A percentile compares a stretch with the other conserved stretches of the same genome.
Conservation (phyloP, 164 flowering plant species). For the Cinnamomum chago region DNA sequence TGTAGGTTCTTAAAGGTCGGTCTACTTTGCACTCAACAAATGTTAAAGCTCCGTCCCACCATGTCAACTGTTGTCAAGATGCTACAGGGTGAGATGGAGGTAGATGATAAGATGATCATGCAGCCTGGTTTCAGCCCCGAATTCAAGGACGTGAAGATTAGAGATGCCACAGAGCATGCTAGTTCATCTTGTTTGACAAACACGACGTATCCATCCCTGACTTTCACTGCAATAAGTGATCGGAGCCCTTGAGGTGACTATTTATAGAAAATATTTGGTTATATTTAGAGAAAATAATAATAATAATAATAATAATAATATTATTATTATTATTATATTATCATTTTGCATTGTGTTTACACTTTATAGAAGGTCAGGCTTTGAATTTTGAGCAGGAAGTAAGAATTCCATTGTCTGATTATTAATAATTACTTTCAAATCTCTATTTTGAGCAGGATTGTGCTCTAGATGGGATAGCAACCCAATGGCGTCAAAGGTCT, state of each 20-base stretch:
- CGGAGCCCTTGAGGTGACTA: slow-evolving; percentile 8
- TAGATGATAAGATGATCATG: slow-evolving; percentile 42
- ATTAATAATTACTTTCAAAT: no score
- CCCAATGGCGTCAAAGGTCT: no score
- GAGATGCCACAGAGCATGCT: slow-evolving; percentile 19
- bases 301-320: no score
- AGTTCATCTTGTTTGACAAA: slow-evolving; percentile 25
- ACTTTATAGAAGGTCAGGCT: no score
- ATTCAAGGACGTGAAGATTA: slow-evolving; percentile 74
- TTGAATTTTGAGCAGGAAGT: no score
- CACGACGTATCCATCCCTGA: slow-evolving; percentile 28
- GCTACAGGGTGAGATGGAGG: slow-evolving; percentile 43
- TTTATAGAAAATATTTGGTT: no score
- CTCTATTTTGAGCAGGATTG: no score
- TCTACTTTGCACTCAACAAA: slow-evolving; percentile 87
- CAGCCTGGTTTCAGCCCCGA: slow-evolving; percentile 81
- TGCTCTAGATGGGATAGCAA: no score
- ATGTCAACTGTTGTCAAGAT: slow-evolving; percentile 82
- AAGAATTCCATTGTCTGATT: no score
- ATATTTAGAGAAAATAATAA: no score
- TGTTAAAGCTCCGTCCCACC: slow-evolving; percentile 76
- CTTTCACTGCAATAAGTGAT: slow-evolving; percentile 33
- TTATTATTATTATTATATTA: no score
- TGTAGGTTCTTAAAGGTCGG: slow-evolving; percentile 67
- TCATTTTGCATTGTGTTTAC: no score